phyloP scores from a whole-genome alignment of 768 basidiomycete genomes.

The Astraeus odoratus region DNA sequence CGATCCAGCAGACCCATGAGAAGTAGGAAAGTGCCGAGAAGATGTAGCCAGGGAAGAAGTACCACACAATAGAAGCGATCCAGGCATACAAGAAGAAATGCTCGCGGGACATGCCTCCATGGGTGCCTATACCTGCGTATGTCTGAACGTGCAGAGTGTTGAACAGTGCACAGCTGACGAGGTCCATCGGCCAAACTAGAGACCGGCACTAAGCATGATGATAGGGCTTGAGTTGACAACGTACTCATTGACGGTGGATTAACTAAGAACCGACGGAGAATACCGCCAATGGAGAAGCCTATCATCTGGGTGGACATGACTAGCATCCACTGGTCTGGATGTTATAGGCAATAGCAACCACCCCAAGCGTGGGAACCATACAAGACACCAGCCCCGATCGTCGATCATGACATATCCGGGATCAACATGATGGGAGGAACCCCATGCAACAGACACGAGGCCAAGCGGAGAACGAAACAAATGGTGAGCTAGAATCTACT shows the following conservation, averaged over 20 bases:
- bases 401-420: neutral
- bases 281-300: slow-evolving; percentile 41
- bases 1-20: slow-evolving; percentile 64
- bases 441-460: too few relatives aligned
- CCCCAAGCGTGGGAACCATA: neutral
- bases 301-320: slow-evolving; percentile 70
- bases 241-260: slow-evolving; percentile 55
- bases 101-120: slow-evolving; percentile 44
- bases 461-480: too few relatives aligned
- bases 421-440: too few relatives aligned
- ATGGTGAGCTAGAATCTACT: slow-evolving; percentile 2
- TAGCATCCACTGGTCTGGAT: slow-evolving; percentile 49
- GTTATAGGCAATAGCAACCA: too few relatives aligned
- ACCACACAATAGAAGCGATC: slow-evolving; percentile 30
- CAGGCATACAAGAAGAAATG: slow-evolving; percentile 46
- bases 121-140: slow-evolving; percentile 36
- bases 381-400: neutral
- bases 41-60: slow-evolving; percentile 68
- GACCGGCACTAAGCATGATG: slow-evolving; percentile 49
- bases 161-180: slow-evolving; percentile 64
- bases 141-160: slow-evolving; percentile 63
- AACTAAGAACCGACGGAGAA: slow-evolving; percentile 54
- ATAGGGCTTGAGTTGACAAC: slow-evolving; percentile 2
- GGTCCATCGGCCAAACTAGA: slow-evolving; percentile 67
- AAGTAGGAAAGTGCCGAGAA: slow-evolving; percentile 61